Base-by-base conservation (phyloP, 306 rosid genomes). In the Dalbergia oliveri region DNA sequence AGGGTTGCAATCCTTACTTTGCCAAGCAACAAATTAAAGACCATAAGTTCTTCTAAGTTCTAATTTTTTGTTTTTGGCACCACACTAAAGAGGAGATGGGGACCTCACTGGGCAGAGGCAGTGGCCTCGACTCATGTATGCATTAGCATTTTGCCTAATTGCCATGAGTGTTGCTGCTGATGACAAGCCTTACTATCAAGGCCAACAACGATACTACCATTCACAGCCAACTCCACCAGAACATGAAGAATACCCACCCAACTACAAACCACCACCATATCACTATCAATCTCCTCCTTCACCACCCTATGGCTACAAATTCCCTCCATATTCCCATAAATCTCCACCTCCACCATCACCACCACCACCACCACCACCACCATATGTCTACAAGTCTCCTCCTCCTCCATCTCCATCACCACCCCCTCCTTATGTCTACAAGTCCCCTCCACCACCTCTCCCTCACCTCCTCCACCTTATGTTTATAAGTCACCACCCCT, bases 81-180 rank as follows among this genome's bases (percentile, higher is more conserved):
- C 49, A 69, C 19, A 78, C 15, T 9, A 49, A 0, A 66, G 11
- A 66, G 33, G 69, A 19, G 16, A 90, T 90, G 90, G 79, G 88
- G 75, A 76, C 69, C 31, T 66, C 69, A 62, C 33, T 13, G 76
- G 81, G 69, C 68, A 54, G 69, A 81, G 88, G 89, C 89, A 80
- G 1, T 82, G 72, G 90, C 88, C 92, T 81, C 84, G 11, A 21
- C 75, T 88, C 74, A 61, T 87, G 37, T 82, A 35, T 59, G 89
- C 86, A 67, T 6, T 86, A 34, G 84, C 83, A 44, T 66, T 91
- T 37, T 85, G 87, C 80, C 57, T 91, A 39, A 73, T 82, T 23
- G 87, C 90, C 13, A 47, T 57, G 9, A 67, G 26, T 70, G 84
- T 72, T 3, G 86, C 86, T 54, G 9, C 6, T 41, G 81, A 78